These are phyloP conservation scores for Phytopythium oedochilum DNA, from an alignment of 352 stramenopile species.

Conservation along the genomic window DNA sequence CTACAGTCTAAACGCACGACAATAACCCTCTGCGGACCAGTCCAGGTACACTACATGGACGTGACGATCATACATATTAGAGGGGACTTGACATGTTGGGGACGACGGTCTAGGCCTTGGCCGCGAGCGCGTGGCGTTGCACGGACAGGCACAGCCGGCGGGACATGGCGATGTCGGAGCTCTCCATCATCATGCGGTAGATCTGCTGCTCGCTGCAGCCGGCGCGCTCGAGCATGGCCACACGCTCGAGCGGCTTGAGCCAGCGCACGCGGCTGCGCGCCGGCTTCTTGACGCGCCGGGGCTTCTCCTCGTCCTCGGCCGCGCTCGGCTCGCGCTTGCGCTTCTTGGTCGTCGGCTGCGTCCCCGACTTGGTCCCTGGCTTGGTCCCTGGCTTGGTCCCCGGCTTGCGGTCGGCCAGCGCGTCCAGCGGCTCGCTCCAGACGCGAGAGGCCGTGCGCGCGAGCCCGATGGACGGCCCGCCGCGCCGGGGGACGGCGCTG, in stretches of 20 bases:
- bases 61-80: too few species aligned
- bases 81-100: too few species aligned
- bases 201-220: slow-evolving; percentile 33
- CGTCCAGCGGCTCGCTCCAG: slow-evolving; percentile 43
- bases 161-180: slow-evolving; percentile 44
- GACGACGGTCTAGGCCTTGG: too few species aligned
- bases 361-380: slow-evolving; percentile 3
- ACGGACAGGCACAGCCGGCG: slow-evolving; percentile 17
- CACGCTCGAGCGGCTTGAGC: slow-evolving; percentile 27
- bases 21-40: too few species aligned
- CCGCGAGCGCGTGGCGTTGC: neutral
- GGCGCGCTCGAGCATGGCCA: slow-evolving; percentile 27
- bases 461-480: slow-evolving; percentile 44
- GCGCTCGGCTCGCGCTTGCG: slow-evolving; percentile 2
- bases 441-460: slow-evolving; percentile 31
- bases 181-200: slow-evolving; percentile 40
- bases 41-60: too few species aligned
- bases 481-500: slow-evolving; percentile 41
- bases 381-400: neutral
- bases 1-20: too few species aligned
- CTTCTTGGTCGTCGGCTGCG: slow-evolving; percentile 1
- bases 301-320: slow-evolving; percentile 4
- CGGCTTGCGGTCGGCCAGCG: slow-evolving; percentile 10
- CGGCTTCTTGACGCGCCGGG: slow-evolving; percentile 1
- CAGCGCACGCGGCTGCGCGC: slow-evolving; percentile 14